Conservation (phyloP, 73 alveolate genomes). For the Paramecium caudatum region DNA sequence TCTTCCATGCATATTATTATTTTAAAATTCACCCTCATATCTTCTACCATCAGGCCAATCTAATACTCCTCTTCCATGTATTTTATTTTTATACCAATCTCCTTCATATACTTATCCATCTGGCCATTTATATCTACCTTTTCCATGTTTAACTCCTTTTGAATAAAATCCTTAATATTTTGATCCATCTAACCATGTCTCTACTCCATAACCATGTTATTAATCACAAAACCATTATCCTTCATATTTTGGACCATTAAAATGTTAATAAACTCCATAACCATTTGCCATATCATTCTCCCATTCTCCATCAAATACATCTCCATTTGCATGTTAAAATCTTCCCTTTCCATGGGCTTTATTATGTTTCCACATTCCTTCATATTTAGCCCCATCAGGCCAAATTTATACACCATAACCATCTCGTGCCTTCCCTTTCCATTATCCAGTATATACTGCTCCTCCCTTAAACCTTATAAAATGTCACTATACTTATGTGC, state of each 20-base stretch:
- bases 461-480: constrained; percentile 58
- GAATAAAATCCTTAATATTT: constrained; percentile 75
- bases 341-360: constrained; percentile 78
- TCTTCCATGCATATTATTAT: constrained; percentile 79
- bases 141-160: constrained; percentile 79
- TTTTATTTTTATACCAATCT: constrained; percentile 85
- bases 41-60: constrained; percentile 80
- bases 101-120: constrained; percentile 90
- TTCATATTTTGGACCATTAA: constrained; percentile 56
- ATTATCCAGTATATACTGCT: constrained; percentile 57
- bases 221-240: constrained; percentile 79
- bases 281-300: constrained; percentile 14
- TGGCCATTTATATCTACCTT: constrained; percentile 82
- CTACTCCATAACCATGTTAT: constrained; percentile 80
- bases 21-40: constrained; percentile 72
- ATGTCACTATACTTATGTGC: constrained; percentile 79
- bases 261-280: background rate
- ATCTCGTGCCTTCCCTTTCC: constrained; percentile 57
- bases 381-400: constrained; percentile 80
- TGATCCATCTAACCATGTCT: constrained; percentile 84
- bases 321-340: constrained; percentile 72
- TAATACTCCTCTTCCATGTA: constrained; percentile 78
- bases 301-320: constrained; percentile 65
- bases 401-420: constrained; percentile 68
- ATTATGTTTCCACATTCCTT: constrained; percentile 78